Evolutionary conservation across 768 basidiomycete genomes (phyloP), one percentile per base, ranked within the genome.

Genomic region (Tricholoma bakamatsutake): DNA sequence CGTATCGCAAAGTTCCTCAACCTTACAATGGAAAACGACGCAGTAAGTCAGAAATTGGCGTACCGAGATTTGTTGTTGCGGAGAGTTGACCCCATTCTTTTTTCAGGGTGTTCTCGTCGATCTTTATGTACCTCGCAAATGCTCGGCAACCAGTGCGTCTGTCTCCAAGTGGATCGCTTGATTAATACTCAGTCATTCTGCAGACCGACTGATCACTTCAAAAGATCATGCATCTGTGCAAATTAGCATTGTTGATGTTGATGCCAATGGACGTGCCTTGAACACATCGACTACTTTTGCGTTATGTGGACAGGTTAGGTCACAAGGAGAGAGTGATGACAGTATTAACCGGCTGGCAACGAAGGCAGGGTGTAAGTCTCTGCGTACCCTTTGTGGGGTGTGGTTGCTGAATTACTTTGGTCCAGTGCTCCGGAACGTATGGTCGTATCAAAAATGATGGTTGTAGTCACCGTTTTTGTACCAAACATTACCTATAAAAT

Each of bases 61-160:
- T 28, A 43, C 21, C 21, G 21, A 24, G 21, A 24, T 24, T 24
- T 13, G 31, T 2, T 3, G 5, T 10, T 11, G 18, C n/a, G n/a
- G 4, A 21, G n/a, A 13, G 30, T 12, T n/a, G 54, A 30, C 8
- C 5, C 2, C n/a, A 10, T 43, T 40, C 2, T 1, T 40, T 10
- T 55, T 62, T 39, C 59, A 97, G 92, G 96, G 97, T 77, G 81
- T 91, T 72, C 95, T 99, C 73, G 97, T 99, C 70, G 97, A 98
- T 82, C 94, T 99, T 76, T 99, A 99, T 80, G 95, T 98, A 70
- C 97, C 97, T 75, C 92, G 97, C 83, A 98, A 98, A 77, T 98
- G 97, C 74, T 85, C 93, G 70, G 94, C 95, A 53, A 96, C 94
- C 66, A 95, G 94, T 97, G 69, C 71, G 91, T 84, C 57, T 57